Evolutionary conservation across 2,329 filamentous ascomycete genomes (phyloP).

Genomic region (Fusarium staphyleae): DNA sequence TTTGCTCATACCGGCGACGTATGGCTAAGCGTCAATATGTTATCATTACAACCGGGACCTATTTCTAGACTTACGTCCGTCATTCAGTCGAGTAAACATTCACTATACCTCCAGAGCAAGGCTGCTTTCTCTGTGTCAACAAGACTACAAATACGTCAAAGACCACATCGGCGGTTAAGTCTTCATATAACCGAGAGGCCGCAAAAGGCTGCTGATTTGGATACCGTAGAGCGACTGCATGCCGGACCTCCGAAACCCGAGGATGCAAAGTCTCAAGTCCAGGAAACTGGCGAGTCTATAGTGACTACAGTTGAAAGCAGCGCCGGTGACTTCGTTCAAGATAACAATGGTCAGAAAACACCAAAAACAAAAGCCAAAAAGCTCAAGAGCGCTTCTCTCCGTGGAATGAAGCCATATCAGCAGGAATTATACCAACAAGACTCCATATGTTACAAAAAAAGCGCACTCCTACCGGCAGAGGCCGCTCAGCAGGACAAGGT

Average conservation of each 20-base stretch:
- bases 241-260: not conserved
- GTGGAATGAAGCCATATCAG: slow-evolving; percentile 33
- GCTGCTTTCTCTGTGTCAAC: slow-evolving; percentile 5
- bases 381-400: slow-evolving; percentile 7
- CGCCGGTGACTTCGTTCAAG: not conserved
- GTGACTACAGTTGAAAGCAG: not conserved
- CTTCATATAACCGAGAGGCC: not conserved
- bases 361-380: slow-evolving; percentile 12
- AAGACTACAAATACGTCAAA: slow-evolving; percentile 13
- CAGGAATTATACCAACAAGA: slow-evolving; percentile 31
- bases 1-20: no score
- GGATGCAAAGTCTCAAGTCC: not conserved
- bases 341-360: not conserved
- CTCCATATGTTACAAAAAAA: slow-evolving; percentile 32
- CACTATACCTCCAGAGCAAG: not conserved
- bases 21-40: no score
- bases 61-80: not conserved
- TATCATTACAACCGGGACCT: no score
- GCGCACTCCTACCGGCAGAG: slow-evolving; percentile 15
- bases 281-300: not conserved
- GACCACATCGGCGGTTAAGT: slow-evolving; percentile 3
- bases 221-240: not conserved
- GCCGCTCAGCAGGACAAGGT: slow-evolving; percentile 33
- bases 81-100: not conserved
- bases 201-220: not conserved